phyloP scores from a whole-genome alignment of 768 basidiomycete genomes.

The Dacryopinax spathularia region DNA sequence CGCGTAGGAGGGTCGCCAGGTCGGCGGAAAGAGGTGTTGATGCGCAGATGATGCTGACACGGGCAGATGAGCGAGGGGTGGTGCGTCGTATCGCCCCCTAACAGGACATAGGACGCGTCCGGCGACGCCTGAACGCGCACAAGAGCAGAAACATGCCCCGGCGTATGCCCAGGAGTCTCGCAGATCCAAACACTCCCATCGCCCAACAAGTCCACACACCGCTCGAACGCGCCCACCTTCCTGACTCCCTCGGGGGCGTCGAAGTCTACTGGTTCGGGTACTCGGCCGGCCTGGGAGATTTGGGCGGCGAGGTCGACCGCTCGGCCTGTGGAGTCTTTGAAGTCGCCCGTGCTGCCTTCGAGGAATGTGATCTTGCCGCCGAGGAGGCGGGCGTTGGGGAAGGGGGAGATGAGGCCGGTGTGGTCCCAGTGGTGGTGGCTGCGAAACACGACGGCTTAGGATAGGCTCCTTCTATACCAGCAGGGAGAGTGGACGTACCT shows the following conservation, averaged over 20 bases:
- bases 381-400: conserved; percentile 9
- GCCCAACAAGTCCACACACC: background rate
- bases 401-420: background rate
- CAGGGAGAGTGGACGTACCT: background rate
- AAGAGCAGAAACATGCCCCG: background rate
- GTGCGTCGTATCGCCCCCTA: background rate
- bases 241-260: background rate
- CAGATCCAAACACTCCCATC: background rate
- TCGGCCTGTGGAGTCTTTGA: background rate
- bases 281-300: background rate
- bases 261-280: background rate
- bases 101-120: background rate
- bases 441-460: background rate
- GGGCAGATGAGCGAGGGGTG: background rate
- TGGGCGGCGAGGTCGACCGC: background rate
- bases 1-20: background rate
- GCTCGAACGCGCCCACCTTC: background rate
- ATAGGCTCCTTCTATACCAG: no score
- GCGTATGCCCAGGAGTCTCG: background rate
- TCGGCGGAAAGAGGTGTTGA: background rate
- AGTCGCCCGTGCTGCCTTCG: background rate
- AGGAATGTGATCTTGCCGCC: background rate
- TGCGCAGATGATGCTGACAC: background rate
- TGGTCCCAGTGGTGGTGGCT: conserved; percentile 13
- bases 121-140: background rate